Evolutionary conservation across 441 rosid species (phyloP).

Genomic region (Euphorbia corollata): DNA sequence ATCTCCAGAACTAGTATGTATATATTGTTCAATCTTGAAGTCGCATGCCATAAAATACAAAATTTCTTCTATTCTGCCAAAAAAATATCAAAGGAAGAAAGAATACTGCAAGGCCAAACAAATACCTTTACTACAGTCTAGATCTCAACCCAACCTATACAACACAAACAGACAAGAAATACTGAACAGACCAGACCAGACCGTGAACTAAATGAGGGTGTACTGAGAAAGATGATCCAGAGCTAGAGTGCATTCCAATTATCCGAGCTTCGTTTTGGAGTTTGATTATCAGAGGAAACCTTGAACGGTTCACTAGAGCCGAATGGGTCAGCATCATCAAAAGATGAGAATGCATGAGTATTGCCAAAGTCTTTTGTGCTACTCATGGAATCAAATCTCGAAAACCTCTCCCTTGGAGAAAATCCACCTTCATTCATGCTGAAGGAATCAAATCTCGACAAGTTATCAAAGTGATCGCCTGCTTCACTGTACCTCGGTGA

Average conservation of each 20-base stretch:
- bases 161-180: conserved; percentile 3
- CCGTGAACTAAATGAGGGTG: conserved; percentile 12
- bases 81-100: not conserved
- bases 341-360: conserved; percentile 50
- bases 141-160: conserved; percentile 28
- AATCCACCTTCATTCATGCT: conserved; percentile 51
- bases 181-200: conserved; percentile 11
- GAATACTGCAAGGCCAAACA: conserved; percentile 5
- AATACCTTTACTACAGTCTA: conserved; percentile 30
- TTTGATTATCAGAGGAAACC: conserved; percentile 55
- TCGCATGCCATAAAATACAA: not conserved
- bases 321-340: conserved; percentile 79
- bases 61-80: not conserved
- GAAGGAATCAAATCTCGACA: conserved; percentile 88
- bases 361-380: conserved; percentile 70
- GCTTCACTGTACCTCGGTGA: conserved; percentile 79
- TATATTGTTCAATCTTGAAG: not conserved
- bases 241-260: conserved; percentile 60
- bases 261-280: conserved; percentile 53
- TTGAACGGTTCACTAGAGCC: conserved; percentile 89
- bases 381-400: conserved; percentile 73
- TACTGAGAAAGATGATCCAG: not conserved
- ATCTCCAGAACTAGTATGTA: not conserved
- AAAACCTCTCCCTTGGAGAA: conserved; percentile 49
- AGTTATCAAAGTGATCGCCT: conserved; percentile 60